Evolutionary conservation across 495 filamentous ascomycete genomes (phyloP), one percentile per base, ranked within the genome.

Genomic region (Lophiotrema nucula): DNA sequence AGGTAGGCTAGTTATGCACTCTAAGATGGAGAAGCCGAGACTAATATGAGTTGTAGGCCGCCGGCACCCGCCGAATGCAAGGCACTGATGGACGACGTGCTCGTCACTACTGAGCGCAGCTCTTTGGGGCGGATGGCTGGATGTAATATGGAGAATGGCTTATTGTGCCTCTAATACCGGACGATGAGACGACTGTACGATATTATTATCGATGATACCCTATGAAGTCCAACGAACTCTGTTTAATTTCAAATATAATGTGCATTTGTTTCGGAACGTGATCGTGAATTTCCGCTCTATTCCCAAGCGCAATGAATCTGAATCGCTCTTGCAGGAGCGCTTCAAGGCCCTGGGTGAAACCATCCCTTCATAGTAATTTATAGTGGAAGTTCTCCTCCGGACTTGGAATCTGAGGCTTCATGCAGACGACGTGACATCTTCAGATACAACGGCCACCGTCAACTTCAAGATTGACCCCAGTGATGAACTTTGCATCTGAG

Each of bases 61-160:
- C 86, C 47, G 86, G 86, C 11, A 87, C 85, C 22, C 75, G 84
- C 28, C 72, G 86, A 16, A 88, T 88, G 84, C 78, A 82, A 60
- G 86, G 86, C 13, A 88, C 85, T 28, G 86, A 88, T 70, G 86
- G 86, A 13, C 77, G 82, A 4, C 77, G 79, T 21, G 19, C 49
- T 21, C 49, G 47, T 44, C 42, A 38, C 31, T 15, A 35, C 15
- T 35, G n/a, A n/a, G n/a, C n/a, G n/a, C n/a, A n/a, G n/a, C n/a
- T n/a, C n/a, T n/a, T n/a, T n/a, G n/a, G n/a, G n/a, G n/a, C n/a
- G n/a, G n/a, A n/a, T n/a, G n/a, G n/a, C n/a, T n/a, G n/a, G n/a
- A n/a, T n/a, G n/a, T n/a, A n/a, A n/a, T n/a, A n/a, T n/a, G n/a
- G n/a, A n/a, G n/a, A n/a, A n/a, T n/a, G n/a, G n/a, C n/a, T n/a